phyloP scores from a whole-genome alignment of 108 stramenopile genomes.

The Discostella pseudostelligera region DNA sequence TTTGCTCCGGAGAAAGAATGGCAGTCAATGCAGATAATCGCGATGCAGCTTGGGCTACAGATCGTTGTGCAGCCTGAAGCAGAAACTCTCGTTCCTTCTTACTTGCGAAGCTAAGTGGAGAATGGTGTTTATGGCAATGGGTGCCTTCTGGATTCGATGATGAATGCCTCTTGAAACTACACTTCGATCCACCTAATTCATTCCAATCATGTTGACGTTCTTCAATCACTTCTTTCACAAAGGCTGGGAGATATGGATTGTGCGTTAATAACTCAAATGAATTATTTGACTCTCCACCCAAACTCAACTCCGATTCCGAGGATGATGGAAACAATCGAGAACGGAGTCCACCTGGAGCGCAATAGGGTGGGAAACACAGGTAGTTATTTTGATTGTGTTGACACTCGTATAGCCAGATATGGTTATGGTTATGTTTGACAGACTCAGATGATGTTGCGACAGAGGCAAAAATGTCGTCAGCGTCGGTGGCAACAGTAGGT shows the following conservation, averaged over 20 bases:
- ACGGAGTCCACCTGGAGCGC: conserved; percentile 35
- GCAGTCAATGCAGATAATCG: not conserved
- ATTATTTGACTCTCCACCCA: conserved; percentile 3
- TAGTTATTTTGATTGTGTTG: conserved; percentile 26
- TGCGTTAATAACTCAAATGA: conserved; percentile 26
- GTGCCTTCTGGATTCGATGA: not conserved
- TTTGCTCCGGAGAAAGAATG: conserved; percentile 2
- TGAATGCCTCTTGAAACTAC: conserved; percentile 19
- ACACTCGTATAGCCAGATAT: conserved; percentile 31
- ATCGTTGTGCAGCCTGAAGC: conserved; percentile 6
- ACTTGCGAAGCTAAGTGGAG: too few relatives aligned
- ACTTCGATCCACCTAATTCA: conserved; percentile 28
- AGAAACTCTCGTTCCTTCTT: not conserved
- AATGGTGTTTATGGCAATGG: too few relatives aligned
- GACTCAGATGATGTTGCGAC: too few relatives aligned
- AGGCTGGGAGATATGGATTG: conserved; percentile 8
- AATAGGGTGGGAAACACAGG: conserved; percentile 42
- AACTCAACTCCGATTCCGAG: too few relatives aligned
- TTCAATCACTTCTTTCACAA: conserved; percentile 14
- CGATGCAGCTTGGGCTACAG: not conserved
- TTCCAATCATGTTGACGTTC: conserved; percentile 26
- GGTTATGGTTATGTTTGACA: not conserved
- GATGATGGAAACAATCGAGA: conserved; percentile 21
- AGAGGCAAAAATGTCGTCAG: not conserved
- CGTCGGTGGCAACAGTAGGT: conserved; percentile 3